Evolutionary conservation across 1,284 basidiomycete genomes (phyloP).

Genomic region (Apiotrichum gamsii): DNA sequence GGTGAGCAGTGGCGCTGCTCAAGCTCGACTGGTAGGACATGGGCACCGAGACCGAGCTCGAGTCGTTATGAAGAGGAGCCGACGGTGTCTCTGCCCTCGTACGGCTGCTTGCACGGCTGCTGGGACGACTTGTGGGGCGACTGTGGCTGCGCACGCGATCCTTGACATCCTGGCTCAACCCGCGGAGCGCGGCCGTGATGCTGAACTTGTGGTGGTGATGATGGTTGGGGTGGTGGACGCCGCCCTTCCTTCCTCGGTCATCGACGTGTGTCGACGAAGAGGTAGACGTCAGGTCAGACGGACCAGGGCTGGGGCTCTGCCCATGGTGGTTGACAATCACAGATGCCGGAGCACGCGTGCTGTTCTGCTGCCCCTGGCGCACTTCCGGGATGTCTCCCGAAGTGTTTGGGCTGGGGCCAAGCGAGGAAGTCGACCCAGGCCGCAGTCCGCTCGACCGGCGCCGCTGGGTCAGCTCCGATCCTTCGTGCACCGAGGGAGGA

Average conservation of each 20-base stretch:
- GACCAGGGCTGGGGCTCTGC: neutral
- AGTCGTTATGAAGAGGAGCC: conserved; percentile 5
- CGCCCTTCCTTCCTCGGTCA: conserved; percentile 6
- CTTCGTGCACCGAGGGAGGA: conserved; percentile 16
- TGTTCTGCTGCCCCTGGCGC: neutral
- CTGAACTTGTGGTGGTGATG: conserved; percentile 38
- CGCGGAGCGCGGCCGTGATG: conserved; percentile 42
- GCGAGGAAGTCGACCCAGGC: conserved; percentile 1
- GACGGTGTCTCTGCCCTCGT: conserved; percentile 10
- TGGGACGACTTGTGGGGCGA: conserved; percentile 12
- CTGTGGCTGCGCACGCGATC: conserved; percentile 27
- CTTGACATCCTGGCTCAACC: conserved; percentile 43
- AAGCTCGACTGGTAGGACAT: conserved; percentile 9
- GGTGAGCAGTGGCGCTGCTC: neutral
- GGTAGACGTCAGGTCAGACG: neutral
- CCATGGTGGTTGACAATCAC: neutral
- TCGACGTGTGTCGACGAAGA: no score
- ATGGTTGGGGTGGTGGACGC: conserved; percentile 21
- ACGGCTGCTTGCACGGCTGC: conserved; percentile 6
- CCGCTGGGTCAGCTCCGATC: conserved; percentile 16
- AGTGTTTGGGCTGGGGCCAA: conserved; percentile 1
- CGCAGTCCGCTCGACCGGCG: conserved; percentile 1
- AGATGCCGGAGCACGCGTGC: no score
- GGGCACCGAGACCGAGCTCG: conserved; percentile 1
- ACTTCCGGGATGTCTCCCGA: no score